Conservation (phyloP, 805 yeast genomes). For the Clavispora asparagi region DNA sequence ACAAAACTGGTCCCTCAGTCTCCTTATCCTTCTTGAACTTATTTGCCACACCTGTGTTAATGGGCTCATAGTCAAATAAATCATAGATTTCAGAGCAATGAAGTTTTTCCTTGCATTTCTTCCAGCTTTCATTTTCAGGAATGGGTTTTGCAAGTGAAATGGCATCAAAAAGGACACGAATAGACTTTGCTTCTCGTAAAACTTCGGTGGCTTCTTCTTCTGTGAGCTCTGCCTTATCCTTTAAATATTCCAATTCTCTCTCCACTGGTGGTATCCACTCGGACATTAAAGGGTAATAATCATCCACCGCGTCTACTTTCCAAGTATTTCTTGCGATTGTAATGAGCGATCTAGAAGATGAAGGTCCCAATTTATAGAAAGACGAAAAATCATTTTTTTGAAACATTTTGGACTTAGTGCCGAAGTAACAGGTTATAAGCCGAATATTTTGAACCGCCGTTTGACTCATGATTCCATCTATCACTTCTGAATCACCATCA, state of each 20-base stretch:
- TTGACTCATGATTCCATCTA: slow-evolving; percentile 6
- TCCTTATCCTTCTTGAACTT: background rate
- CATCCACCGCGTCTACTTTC: slow-evolving; percentile 4
- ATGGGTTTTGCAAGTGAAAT: background rate
- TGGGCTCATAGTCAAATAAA: slow-evolving; percentile 6
- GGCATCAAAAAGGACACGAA: background rate
- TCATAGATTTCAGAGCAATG: slow-evolving; percentile 1
- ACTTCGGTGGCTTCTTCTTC: slow-evolving; percentile 1
- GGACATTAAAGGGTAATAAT: slow-evolving; percentile 8
- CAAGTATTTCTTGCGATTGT: slow-evolving; percentile 5
- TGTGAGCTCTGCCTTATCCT: background rate
- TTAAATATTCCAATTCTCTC: slow-evolving; percentile 6
- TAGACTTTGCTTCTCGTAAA: slow-evolving; percentile 1
- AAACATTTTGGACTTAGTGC: slow-evolving; percentile 6
- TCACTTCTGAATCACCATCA: slow-evolving; percentile 3
- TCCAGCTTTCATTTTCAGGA: slow-evolving; percentile 5
- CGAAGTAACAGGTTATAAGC: slow-evolving; percentile 5
- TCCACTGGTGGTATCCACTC: slow-evolving; percentile 8
- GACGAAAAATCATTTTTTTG: slow-evolving; percentile 4
- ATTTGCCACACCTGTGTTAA: background rate
- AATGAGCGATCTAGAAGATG: slow-evolving; percentile 3
- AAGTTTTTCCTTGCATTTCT: slow-evolving; percentile 1
- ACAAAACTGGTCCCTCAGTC: slow-evolving; percentile 3
- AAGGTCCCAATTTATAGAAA: slow-evolving; percentile 5
- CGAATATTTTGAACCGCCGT: slow-evolving; percentile 2